phyloP scores from a whole-genome alignment of 73 alveolate species.

The Tetrahymena borealis region DNA sequence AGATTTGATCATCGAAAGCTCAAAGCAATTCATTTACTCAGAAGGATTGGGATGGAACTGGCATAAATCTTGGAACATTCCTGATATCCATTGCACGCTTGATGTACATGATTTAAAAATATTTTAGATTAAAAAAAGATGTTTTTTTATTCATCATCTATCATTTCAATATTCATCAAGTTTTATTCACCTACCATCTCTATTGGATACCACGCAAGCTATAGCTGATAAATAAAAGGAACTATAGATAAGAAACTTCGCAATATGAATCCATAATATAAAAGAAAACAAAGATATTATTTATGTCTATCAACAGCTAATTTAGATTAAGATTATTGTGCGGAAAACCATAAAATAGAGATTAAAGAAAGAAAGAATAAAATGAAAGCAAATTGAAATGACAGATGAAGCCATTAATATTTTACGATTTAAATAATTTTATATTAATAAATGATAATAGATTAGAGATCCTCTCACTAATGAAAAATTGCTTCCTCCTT shows the following conservation, averaged over 20 bases:
- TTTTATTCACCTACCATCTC: not conserved
- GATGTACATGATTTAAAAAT: constrained; percentile 32
- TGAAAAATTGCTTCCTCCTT: constrained; percentile 58
- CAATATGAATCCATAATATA: too few relatives aligned
- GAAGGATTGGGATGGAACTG: constrained; percentile 37
- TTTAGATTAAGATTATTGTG: too few relatives aligned
- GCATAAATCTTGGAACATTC: constrained; percentile 69
- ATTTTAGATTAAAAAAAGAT: not conserved
- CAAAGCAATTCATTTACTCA: constrained; percentile 23
- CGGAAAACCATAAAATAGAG: too few relatives aligned
- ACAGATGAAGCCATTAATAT: too few relatives aligned
- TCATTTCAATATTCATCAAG: not conserved
- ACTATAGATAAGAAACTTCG: not conserved
- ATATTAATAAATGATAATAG: constrained; percentile 16
- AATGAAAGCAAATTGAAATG: too few relatives aligned
- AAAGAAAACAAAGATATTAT: too few relatives aligned
- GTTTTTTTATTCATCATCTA: not conserved
- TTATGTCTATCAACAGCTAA: too few relatives aligned
- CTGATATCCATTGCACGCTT: constrained; percentile 48
- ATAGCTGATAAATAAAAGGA: not conserved
- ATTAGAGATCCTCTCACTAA: constrained; percentile 49
- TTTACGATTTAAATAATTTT: too few relatives aligned
- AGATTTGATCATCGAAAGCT: constrained; percentile 20
- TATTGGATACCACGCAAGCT: not conserved
- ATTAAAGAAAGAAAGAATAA: too few relatives aligned